phyloP scores from a whole-genome alignment of 2,329 filamentous ascomycete genomes.

The Mycosphaerella arachidis region DNA sequence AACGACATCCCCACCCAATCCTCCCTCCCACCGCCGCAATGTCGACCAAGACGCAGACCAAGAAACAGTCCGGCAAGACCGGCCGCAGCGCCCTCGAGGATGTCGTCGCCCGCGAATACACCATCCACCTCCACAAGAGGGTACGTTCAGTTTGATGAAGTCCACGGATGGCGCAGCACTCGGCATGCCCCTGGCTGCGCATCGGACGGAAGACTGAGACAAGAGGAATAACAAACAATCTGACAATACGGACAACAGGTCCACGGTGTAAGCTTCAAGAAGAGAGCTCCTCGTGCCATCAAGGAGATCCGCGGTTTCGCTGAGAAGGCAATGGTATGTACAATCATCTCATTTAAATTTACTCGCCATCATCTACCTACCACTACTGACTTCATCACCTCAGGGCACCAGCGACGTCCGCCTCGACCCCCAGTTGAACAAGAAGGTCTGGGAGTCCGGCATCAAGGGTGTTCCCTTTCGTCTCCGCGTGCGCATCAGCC shows the following conservation, averaged over 20 bases:
- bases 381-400: constrained; percentile 6
- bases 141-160: constrained; percentile 77
- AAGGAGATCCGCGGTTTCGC: constrained; percentile 99
- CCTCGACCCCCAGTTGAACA: constrained; percentile 97
- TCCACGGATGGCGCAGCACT: constrained; percentile 52
- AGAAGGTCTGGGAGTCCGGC: constrained; percentile 99
- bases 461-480: constrained; percentile 98
- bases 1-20: background rate
- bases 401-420: constrained; percentile 97
- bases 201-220: constrained; percentile 66
- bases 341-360: background rate
- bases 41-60: constrained; percentile 41
- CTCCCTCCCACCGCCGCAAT: constrained; percentile 31
- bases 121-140: constrained; percentile 99
- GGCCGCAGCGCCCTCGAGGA: constrained; percentile 93
- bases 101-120: constrained; percentile 99
- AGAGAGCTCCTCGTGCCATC: constrained; percentile 95
- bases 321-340: constrained; percentile 87
- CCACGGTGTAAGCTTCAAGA: constrained; percentile 98
- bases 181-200: constrained; percentile 25
- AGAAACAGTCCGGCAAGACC: constrained; percentile 67
- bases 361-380: background rate
- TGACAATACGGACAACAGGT: constrained; percentile 56
- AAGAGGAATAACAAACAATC: constrained; percentile 33
- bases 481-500: constrained; percentile 95